Evolutionary conservation across 176 grass and related monocot genomes (phyloP), one percentile per base, ranked within the genome.

Genomic region (Rhynchospora pubera): DNA sequence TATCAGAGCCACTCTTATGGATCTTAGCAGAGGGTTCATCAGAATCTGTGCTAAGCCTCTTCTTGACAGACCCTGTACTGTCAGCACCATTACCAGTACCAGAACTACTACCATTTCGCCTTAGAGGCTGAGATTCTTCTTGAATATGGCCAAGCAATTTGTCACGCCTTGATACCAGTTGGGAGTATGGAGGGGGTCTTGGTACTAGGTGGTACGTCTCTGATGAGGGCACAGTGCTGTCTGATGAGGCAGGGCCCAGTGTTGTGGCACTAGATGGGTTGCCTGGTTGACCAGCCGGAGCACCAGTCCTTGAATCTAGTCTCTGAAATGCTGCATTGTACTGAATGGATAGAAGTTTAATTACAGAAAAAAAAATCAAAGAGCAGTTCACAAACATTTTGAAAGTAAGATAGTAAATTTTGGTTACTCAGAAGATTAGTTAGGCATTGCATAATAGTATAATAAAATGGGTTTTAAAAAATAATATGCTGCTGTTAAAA

Each of bases 141-240:
- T 97, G 91, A 3, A 81, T 86, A 18, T 91, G 87, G 65, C 90
- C 89, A 71, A 93, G 83, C 53, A 87, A 97, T 74, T 97, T 97
- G 0, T 97, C 94, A 73, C 91, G 89, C 87, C 91, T 91, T 57
- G 89, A 97, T 68, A 97, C 89, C 87, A 97, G 89, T 64, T 91
- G 91, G 65, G 93, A 90, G 67, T 90, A 97, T 57, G 89, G 87
- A 42, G 56, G 91, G 75, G 89, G 88, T 75, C 94, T 84, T 30
- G 94, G 89, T 80, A 93, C 94, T 76, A 93, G 82, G 44, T 97
- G 94, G 81, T 63, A 93, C 10, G 50, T 55, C 50, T 77, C 72
- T 21, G 89, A 90, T 83, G 93, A 87, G 79, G 91, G 76, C 12
- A 90, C 53, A 0, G 85, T 76, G 84, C 23, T 91, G 50, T 93